Evolutionary conservation across 169 alveolate species (phyloP), one percentile per base, ranked within the genome.

Genomic region (Neospora caninum): DNA sequence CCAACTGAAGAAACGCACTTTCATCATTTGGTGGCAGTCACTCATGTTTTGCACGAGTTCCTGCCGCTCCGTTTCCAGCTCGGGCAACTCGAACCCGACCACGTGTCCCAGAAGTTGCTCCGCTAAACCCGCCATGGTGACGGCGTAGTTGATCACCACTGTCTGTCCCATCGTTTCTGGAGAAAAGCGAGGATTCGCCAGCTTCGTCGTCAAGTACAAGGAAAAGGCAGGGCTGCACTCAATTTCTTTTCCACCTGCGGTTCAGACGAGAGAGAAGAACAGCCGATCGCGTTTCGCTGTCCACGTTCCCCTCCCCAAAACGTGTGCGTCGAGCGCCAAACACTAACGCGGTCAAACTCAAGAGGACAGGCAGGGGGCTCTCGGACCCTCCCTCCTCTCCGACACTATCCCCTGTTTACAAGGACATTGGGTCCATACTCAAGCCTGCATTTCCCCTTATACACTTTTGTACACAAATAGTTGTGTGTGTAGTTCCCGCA

Each of bases 141-240:
- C 98, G 67, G 82, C 80, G 94, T 97, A 98, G 97, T 98, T 98
- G 96, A 98, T 98, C 93, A 98, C 98, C 92, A 98, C 97, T 22
- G 98, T 97, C 94, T 98, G 98, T 83, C 98, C 98, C 98, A 98
- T 98, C 73, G 97, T 97, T 96, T 98, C 99, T 6, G 99, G 99
- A 73, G 99, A 96, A 94, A 98, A 98, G 95, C 96, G 96, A 2
- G 99, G 99, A 91, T 98, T 98, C 78, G 99, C 97, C 36, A 98
- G 97, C 95, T 98, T 98, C 83, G 99, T 98, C n/a, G 98, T 98
- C 96, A 98, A 94, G 97, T 96, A 98, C 88, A 98, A 94, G 92
- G 95, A 96, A 96, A 98, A 98, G 67, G 94, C 92, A 29, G 96
- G 98, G 42, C 95, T 94, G 94, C 97, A 96, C 69, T 95, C 97